Evolutionary conservation across 2,329 filamentous ascomycete species (phyloP), one percentile per base, ranked within the genome.

Genomic region (Neonectria coccinea): DNA sequence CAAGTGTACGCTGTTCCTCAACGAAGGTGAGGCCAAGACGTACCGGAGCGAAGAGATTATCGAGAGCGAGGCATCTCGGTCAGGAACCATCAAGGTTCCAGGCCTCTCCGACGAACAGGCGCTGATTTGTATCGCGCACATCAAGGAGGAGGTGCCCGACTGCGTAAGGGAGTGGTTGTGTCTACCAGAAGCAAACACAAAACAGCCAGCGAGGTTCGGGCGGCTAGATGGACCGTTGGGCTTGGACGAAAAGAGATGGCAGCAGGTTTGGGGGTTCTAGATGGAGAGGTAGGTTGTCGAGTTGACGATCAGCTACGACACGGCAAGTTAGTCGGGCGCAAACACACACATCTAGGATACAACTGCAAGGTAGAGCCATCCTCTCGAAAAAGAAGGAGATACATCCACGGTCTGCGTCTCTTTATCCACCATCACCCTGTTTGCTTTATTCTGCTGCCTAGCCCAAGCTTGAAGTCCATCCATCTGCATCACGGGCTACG

Each of bases 41-140:
- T 74, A 76, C 33, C 73, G 69, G 20, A 75, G 75, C 29, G 75
- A 76, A 29, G 73, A 80, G 16, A 73, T 84, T 31, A 78, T 85
- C 0, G 80, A 86, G 12, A 88, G 84, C 63, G 79, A 84, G 2
- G 76, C 78, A 1, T 77, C 81, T 8, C 80, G 79, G 59, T 70
- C 78, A 0, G 85, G 82, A 0, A 74, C 76, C 2, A 82, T 88
- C 1, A 82, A 79, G 22, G 79, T 95, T 5, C 75, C 74, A 1
- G 93, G 93, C 0, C 79, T 97, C 60, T 84, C 85, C 2, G 82
- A 88, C 1, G 78, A 88, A 22, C 95, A 98, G 79, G 94, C 94
- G 1, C 80, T 99, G 58, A 86, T 98, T n/a, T 93, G 94, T 68
- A 95, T 98, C 64, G 96, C 93, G 66, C 96, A 99, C 80, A 85